Percentiles rank a stretch among this genome's conserved stretches.
Conservation (phyloP, 2,329 filamentous ascomycete genomes). For the Exophiala bonariae region DNA sequence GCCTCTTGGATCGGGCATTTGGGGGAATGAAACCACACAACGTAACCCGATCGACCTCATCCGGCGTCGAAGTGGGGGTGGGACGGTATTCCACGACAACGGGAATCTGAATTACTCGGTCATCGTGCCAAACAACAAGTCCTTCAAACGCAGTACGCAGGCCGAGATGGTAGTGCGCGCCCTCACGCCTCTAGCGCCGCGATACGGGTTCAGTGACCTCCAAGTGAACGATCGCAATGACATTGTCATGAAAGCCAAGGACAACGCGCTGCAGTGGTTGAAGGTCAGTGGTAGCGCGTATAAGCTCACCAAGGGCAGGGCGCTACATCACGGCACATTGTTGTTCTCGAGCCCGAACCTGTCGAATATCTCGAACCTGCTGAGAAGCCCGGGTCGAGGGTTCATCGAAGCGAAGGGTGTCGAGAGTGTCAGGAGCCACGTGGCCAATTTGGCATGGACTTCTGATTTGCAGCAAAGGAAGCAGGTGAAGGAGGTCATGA, state of each 20-base stretch:
- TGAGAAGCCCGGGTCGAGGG: conserved; percentile 74
- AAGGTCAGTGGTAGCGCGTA: conserved; percentile 96
- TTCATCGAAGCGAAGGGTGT: conserved; percentile 82
- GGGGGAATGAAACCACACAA: no score
- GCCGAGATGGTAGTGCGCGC: conserved; percentile 92
- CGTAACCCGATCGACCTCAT: conserved; percentile 61
- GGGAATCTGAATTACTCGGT: conserved; percentile 96
- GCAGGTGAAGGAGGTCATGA: conserved; percentile 11
- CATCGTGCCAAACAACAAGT: conserved; percentile 68
- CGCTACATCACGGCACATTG: conserved; percentile 91
- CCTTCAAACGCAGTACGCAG: conserved; percentile 82
- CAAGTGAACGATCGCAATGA: conserved; percentile 90
- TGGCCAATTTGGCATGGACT: conserved; percentile 66
- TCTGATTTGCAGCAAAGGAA: conserved; percentile 3
- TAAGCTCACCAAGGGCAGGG: conserved; percentile 78
- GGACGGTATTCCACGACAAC: conserved; percentile 88
- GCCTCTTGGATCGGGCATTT: no score
- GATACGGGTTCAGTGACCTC: conserved; percentile 57
- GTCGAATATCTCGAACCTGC: conserved; percentile 63
- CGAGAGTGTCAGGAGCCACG: conserved; percentile 82
- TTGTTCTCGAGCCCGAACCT: conserved; percentile 78
- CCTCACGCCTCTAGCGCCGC: conserved; percentile 47
- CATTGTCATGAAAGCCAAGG: conserved; percentile 68
- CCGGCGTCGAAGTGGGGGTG: conserved; percentile 81
- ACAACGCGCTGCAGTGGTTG: conserved; percentile 44